Evolutionary conservation across 306 rosid species (phyloP).

Genomic region (Trichosanthes cucumerina): DNA sequence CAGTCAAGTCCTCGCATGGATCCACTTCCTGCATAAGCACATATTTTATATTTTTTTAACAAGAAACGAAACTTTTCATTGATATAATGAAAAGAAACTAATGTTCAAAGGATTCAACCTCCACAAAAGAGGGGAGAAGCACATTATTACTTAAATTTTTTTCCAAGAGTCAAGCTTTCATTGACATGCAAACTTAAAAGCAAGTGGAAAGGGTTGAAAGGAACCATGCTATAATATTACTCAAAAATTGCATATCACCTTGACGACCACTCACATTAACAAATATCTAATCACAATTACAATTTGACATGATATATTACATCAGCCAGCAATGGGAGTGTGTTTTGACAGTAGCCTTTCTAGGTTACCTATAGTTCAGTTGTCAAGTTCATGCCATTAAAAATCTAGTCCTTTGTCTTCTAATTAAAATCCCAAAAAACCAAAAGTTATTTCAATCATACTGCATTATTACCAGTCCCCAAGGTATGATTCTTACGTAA

Average conservation of each 20-base stretch:
- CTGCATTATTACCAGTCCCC: neutral
- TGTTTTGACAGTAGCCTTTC: neutral
- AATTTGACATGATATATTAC: neutral
- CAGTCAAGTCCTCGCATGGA: slow-evolving; percentile 29
- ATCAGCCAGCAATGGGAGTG: neutral
- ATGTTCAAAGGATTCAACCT: no score
- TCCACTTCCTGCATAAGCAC: slow-evolving; percentile 29
- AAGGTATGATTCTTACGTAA: neutral
- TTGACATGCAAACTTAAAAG: neutral
- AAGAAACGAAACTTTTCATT: no score
- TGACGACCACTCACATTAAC: neutral
- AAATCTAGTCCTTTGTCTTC: neutral
- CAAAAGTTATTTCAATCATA: neutral
- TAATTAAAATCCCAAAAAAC: neutral
- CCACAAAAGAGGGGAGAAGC: no score
- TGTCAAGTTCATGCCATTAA: neutral
- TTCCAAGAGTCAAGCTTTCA: no score
- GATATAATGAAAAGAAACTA: no score
- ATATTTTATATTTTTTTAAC: no score
- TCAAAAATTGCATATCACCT: neutral
- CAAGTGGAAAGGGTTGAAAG: neutral
- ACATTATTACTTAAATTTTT: no score
- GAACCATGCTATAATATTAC: neutral
- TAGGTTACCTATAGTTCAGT: neutral
- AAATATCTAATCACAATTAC: neutral